phyloP scores from a whole-genome alignment of 2,329 filamentous ascomycete genomes.

The Proliferodiscus dingleyae region DNA sequence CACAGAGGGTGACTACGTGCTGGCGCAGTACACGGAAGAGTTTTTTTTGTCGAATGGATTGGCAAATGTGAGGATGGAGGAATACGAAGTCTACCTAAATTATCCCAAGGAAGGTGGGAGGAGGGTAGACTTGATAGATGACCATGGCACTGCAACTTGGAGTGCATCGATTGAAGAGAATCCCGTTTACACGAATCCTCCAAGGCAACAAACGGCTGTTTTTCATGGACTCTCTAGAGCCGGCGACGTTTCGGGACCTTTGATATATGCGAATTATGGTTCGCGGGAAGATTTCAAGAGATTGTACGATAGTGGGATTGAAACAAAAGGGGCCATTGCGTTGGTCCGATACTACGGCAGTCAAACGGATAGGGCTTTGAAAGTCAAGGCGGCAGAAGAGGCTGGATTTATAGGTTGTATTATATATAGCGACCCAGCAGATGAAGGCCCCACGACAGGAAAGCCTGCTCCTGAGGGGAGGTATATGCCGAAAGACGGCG shows the following conservation, averaged over 20 bases:
- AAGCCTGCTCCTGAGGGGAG: slow-evolving; percentile 69
- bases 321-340: slow-evolving; percentile 74
- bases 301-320: slow-evolving; percentile 65
- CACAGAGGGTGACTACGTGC: slow-evolving; percentile 84
- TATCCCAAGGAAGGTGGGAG: slow-evolving; percentile 77
- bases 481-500: slow-evolving; percentile 75
- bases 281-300: slow-evolving; percentile 75
- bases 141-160: slow-evolving; percentile 63
- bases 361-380: slow-evolving; percentile 67
- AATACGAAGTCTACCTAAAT: slow-evolving; percentile 87
- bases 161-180: slow-evolving; percentile 80
- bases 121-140: slow-evolving; percentile 73
- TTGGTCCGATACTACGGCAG: slow-evolving; percentile 77
- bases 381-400: slow-evolving; percentile 84
- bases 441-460: slow-evolving; percentile 84
- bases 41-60: slow-evolving; percentile 68
- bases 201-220: slow-evolving; percentile 64
- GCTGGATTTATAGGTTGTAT: slow-evolving; percentile 84
- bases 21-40: slow-evolving; percentile 78
- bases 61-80: slow-evolving; percentile 70
- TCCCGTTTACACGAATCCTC: slow-evolving; percentile 56
- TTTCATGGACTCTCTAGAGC: slow-evolving; percentile 89
- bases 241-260: slow-evolving; percentile 77
- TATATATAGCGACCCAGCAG: slow-evolving; percentile 84
- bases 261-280: slow-evolving; percentile 92